A percentile compares a stretch with the other conserved stretches of the same genome.
Conservation (phyloP, 345 rosid genomes). For the Anastatica hierochuntica region DNA sequence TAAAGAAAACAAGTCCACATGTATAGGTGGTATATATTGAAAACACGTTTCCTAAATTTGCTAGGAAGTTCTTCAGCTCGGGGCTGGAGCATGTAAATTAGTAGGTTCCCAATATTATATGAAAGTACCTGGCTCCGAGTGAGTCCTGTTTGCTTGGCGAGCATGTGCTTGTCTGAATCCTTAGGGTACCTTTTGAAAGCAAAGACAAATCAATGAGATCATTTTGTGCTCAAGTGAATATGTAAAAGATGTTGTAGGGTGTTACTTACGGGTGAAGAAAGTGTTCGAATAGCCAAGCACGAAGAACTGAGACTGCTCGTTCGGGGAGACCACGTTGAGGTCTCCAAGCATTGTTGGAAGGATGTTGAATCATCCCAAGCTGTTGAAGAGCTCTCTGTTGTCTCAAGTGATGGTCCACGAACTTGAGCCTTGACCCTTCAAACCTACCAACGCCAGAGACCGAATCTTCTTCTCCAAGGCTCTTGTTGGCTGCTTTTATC, state of each 20-base stretch:
- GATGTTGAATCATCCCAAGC: slow-evolving; percentile 90
- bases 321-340: slow-evolving; percentile 97
- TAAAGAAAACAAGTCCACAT: background rate
- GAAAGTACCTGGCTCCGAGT: slow-evolving; percentile 72
- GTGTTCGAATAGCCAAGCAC: slow-evolving; percentile 98
- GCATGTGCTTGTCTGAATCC: slow-evolving; percentile 87
- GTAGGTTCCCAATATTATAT: background rate
- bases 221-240: background rate
- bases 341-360: slow-evolving; percentile 80
- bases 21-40: too few relatives aligned
- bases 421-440: slow-evolving; percentile 88
- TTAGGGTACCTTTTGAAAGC: slow-evolving; percentile 66
- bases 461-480: slow-evolving; percentile 78
- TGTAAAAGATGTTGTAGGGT: background rate
- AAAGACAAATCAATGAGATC: background rate
- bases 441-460: slow-evolving; percentile 45
- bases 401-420: slow-evolving; percentile 82
- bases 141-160: slow-evolving; percentile 94
- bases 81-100: too few relatives aligned
- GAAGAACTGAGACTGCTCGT: slow-evolving; percentile 87
- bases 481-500: slow-evolving; percentile 75
- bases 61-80: too few relatives aligned
- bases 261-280: slow-evolving; percentile 89
- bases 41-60: background rate
- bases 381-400: slow-evolving; percentile 97